A percentile compares a stretch with the other conserved stretches of the same genome.
phyloP scores from a whole-genome alignment of 2,329 filamentous ascomycete species.

The Microdochium trichocladiopsis region DNA sequence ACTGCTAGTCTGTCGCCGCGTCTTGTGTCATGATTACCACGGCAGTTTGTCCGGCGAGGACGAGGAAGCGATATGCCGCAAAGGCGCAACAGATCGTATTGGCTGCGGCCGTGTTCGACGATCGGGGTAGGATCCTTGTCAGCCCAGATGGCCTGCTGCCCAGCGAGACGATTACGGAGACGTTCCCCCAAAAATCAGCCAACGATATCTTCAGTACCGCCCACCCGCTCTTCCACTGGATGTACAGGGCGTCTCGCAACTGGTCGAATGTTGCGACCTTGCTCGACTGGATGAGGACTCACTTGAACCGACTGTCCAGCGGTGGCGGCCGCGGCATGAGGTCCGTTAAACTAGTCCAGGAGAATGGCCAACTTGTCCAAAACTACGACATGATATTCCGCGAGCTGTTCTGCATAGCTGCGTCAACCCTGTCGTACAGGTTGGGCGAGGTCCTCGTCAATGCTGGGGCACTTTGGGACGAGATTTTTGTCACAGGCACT shows the following conservation, averaged over 20 bases:
- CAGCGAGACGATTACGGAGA: constrained; percentile 55
- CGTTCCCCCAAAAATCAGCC: constrained; percentile 51
- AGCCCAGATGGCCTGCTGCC: constrained; percentile 46
- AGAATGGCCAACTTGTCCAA: constrained; percentile 37
- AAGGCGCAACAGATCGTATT: constrained; percentile 35
- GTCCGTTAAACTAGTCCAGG: too few species aligned
- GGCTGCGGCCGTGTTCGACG: constrained; percentile 43
- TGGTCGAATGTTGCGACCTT: constrained; percentile 52
- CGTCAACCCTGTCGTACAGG: constrained; percentile 14
- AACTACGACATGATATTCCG: constrained; percentile 59
- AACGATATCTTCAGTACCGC: constrained; percentile 57
- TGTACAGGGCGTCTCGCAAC: constrained; percentile 55
- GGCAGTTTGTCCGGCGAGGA: constrained; percentile 29
- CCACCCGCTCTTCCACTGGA: constrained; percentile 62
- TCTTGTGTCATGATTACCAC: constrained; percentile 34
- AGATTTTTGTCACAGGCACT: background rate
- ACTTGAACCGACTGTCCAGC: constrained; percentile 38
- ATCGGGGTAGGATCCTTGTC: constrained; percentile 42
- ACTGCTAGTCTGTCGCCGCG: constrained; percentile 23
- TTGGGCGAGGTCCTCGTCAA: background rate
- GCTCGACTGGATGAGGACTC: constrained; percentile 54
- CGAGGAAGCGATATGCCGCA: constrained; percentile 28
- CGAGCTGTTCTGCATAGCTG: constrained; percentile 59
- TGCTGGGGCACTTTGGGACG: background rate
- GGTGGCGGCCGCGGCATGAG: too few species aligned